Evolutionary conservation across 805 yeast genomes (phyloP), one percentile per base, ranked within the genome.

Genomic region (Pichia sporocuriosa): DNA sequence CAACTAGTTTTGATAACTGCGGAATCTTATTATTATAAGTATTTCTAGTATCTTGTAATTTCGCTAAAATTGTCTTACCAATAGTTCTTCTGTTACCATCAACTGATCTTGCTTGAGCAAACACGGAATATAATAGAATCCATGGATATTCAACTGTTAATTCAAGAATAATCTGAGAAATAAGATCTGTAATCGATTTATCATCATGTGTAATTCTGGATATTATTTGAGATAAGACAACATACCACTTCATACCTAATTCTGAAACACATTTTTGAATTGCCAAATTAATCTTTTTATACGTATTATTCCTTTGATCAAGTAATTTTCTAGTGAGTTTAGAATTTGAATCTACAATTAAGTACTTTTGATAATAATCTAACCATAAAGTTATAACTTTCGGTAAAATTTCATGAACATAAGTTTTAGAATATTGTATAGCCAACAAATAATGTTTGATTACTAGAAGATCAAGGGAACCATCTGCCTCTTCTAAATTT

Each of bases 361-460:
- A 47, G 39, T 59, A 61, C 34, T 54, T 58, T 27, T 67, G 69
- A 1, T 72, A 77, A 58, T 81, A 84, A 52, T 89, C 96, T 20
- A 93, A 66, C 98, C 98, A 93, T 8, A 85, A 72, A 0, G 96
- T 87, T 5, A 89, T 72, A n/a, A 86, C 74, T 53, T 87, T 88
- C 0, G 98, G 97, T 17, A 93, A 64, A 0, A 90, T 82, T 61
- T 93, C 97, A 54, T 78, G 82, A 24, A 43, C 46, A 26, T 45
- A 42, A 8, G 33, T 36, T 28, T 75, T 70, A 1, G 93, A 87
- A 31, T 69, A 66, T 9, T 71, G 69, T 21, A 85, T 68, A 0
- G 90, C 76, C 25, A 73, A 68, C 25, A 78, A 62, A 53, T 81
- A 84, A 31, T 72, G 66, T 8, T 68, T 57, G 8, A 84, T 73